Conservation (phyloP, 192 early-diverging fungal species). For the Coemansia nantahalensis region DNA sequence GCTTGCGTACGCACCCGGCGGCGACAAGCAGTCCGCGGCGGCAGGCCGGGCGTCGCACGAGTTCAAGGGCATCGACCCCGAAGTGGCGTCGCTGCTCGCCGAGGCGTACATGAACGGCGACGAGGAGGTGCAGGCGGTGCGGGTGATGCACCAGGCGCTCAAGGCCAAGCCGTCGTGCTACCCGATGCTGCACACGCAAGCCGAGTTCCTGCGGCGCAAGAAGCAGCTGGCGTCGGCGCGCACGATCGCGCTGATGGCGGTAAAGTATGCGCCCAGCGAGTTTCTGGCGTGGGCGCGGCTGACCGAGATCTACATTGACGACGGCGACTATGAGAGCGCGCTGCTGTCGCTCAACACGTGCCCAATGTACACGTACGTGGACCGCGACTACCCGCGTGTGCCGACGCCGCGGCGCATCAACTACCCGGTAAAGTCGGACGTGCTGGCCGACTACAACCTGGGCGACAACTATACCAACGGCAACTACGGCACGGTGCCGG, state of each 20-base stretch:
- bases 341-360: constrained; percentile 95
- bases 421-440: constrained; percentile 83
- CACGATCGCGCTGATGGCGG: constrained; percentile 87
- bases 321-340: constrained; percentile 77
- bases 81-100: constrained; percentile 87
- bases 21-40: constrained; percentile 17
- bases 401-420: constrained; percentile 85
- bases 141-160: constrained; percentile 80
- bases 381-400: constrained; percentile 87
- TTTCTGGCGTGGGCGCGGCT: constrained; percentile 95
- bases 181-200: constrained; percentile 82
- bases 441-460: constrained; percentile 53
- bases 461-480: constrained; percentile 34
- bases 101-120: constrained; percentile 76
- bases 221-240: constrained; percentile 72
- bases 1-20: constrained; percentile 43
- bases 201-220: constrained; percentile 85
- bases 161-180: constrained; percentile 74
- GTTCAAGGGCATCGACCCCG: constrained; percentile 66
- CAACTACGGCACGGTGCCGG: constrained; percentile 31
- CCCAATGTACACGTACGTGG: constrained; percentile 96
- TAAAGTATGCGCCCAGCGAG: constrained; percentile 92
- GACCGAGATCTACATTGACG: constrained; percentile 88
- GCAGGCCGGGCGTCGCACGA: constrained; percentile 17
- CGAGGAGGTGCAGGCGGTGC: constrained; percentile 92